phyloP scores from a whole-genome alignment of 2,329 filamentous ascomycete genomes.

The Trichoderma atrobrunneum region DNA sequence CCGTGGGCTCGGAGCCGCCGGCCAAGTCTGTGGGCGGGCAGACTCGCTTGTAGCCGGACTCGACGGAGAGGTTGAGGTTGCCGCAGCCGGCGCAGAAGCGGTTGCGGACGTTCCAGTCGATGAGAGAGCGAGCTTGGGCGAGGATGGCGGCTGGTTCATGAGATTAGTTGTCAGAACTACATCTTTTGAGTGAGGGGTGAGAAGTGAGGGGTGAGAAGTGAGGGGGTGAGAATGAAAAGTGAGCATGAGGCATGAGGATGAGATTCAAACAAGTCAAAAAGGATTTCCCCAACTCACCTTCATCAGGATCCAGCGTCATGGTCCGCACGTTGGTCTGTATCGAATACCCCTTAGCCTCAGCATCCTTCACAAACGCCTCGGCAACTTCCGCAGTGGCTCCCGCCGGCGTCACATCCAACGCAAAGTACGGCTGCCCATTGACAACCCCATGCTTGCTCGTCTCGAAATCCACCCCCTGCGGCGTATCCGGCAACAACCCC shows the following conservation, averaged over 20 bases:
- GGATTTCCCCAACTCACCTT: conserved; percentile 47
- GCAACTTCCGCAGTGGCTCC: conserved; percentile 61
- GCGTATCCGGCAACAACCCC: conserved; percentile 69
- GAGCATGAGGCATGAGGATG: background rate
- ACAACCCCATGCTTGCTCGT: conserved; percentile 61
- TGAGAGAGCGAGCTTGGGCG: conserved; percentile 79
- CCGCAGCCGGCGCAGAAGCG: conserved; percentile 91
- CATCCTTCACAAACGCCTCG: conserved; percentile 42
- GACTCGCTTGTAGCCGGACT: conserved; percentile 76
- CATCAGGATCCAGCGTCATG: conserved; percentile 57
- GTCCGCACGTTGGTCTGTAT: conserved; percentile 67
- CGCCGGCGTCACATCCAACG: conserved; percentile 79
- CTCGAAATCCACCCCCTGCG: conserved; percentile 37
- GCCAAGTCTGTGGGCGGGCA: conserved; percentile 69
- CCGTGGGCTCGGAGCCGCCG: conserved; percentile 43
- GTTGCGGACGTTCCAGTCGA: conserved; percentile 94
- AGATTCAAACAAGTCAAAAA: background rate
- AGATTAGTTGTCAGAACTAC: background rate
- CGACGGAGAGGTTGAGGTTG: conserved; percentile 72
- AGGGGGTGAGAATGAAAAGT: background rate
- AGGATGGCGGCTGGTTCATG: conserved; percentile 71
- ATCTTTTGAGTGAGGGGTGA: background rate
- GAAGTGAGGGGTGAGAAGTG: background rate
- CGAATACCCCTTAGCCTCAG: conserved; percentile 55
- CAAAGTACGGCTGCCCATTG: conserved; percentile 80